Percentiles rank a stretch among this genome's conserved stretches.
These are phyloP conservation scores for Zygnema cylindricum DNA, from an alignment of 139 green algal species.

Conservation along the genomic window DNA sequence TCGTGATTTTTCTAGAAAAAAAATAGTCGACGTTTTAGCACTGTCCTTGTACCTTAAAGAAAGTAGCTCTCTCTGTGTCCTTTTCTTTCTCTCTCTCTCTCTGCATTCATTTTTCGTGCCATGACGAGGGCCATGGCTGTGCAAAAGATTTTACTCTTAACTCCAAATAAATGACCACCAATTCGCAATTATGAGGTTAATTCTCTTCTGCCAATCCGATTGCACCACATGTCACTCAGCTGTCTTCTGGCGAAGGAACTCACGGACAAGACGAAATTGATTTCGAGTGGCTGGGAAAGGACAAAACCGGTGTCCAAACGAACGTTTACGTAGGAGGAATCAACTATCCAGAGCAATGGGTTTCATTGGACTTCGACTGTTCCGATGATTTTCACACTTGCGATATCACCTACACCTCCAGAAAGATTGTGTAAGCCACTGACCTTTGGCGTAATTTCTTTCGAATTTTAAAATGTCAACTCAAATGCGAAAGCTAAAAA, in stretches of 20 bases:
- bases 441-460: neutral
- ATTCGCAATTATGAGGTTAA: too few species aligned
- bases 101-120: too few species aligned
- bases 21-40: neutral
- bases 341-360: neutral
- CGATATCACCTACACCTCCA: neutral
- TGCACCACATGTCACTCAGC: too few species aligned
- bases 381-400: slow-evolving; percentile 11
- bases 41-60: too few species aligned
- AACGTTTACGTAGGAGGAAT: slow-evolving; percentile 49
- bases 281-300: slow-evolving; percentile 54
- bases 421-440: neutral
- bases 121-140: too few species aligned
- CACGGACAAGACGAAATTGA: slow-evolving; percentile 53
- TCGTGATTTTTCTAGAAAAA: neutral
- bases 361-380: slow-evolving; percentile 44
- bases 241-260: slow-evolving; percentile 40
- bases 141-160: too few species aligned
- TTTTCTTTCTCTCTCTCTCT: too few species aligned
- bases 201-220: too few species aligned
- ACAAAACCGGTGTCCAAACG: slow-evolving; percentile 35
- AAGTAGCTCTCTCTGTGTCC: too few species aligned
- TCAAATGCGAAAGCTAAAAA: too few species aligned
- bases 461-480: neutral
- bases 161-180: too few species aligned